Base-by-base conservation (phyloP, 768 basidiomycete species). In the Russula griseocarnosa region DNA sequence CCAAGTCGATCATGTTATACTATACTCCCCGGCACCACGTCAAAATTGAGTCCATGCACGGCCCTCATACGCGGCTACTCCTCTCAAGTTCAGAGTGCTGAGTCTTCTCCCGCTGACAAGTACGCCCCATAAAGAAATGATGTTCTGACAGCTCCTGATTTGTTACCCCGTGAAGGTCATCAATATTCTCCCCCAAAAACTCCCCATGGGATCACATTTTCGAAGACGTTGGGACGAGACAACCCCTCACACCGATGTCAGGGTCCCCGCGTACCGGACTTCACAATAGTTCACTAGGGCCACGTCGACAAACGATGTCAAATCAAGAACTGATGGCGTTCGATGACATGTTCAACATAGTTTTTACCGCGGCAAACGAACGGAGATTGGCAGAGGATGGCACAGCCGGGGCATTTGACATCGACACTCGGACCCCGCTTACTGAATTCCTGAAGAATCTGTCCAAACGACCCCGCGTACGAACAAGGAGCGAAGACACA, bases 281-380 rank as follows among this genome's bases (percentile, higher is more conserved):
- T 66, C 40, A 60, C 42, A 47, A 60, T 9, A 47, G 40, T n/a
- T 47, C 66, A 26, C 18, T 55, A 5, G 58, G 46, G 30, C 66
- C 69, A 8, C 78, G 79, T 44, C 79, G 79, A 30, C 85, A 87
- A 66, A 76, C 83, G 22, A 84, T 90, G 81, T 88, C 88, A 0
- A 84, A 83, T 0, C 80, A 81, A 51, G 90, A 92, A 75, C 79
- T 81, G 62, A 79, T 71, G 62, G 83, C 82, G 5, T 86, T 92
- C 67, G 82, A 87, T 69, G 84, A 86, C 34, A 87, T 91, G 82
- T 88, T 91, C 68, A 79, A 84, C 68, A 74, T 87, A 74, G 83
- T 91, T 42, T 89, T 90, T 71, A 10, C 55, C 53, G 81, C 82
- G 18, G 78, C 78, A 62, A 75, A 77, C 42, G 74, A 75, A 54